A percentile compares a stretch with the other conserved stretches of the same genome.
Conservation (phyloP, 2,329 filamentous ascomycete genomes). For the Colletotrichum sp. region DNA sequence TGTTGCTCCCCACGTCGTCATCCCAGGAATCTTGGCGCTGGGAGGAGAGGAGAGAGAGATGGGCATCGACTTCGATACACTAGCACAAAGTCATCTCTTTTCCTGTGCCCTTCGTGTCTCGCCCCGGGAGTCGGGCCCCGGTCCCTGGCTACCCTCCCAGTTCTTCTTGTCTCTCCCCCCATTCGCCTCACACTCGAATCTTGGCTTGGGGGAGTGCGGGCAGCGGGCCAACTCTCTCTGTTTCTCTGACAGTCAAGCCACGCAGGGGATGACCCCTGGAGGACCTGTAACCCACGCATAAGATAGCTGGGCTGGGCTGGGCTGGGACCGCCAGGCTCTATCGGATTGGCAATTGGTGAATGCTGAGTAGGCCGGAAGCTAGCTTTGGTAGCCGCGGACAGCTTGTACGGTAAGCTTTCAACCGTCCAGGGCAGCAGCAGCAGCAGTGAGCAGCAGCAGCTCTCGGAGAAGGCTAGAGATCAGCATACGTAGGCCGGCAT, state of each 20-base stretch:
- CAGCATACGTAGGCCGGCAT: slow-evolving; percentile 3
- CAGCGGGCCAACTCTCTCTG: not conserved
- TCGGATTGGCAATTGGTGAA: not conserved
- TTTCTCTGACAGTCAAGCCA: slow-evolving; percentile 10
- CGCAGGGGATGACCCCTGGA: slow-evolving; percentile 5
- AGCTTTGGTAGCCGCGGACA: not conserved
- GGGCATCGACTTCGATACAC: not conserved
- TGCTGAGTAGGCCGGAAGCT: not conserved
- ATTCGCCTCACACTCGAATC: not conserved
- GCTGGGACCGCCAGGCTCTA: not conserved
- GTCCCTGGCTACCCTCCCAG: not conserved
- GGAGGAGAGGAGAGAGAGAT: not conserved
- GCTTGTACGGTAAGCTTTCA: not conserved
- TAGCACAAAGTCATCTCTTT: slow-evolving; percentile 13
- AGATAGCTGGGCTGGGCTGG: not conserved
- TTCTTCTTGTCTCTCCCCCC: not conserved
- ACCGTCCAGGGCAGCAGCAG: not conserved
- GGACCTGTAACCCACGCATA: slow-evolving; percentile 5
- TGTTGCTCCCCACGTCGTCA: not conserved
- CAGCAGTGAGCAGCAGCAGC: not conserved
- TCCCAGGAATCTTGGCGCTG: slow-evolving; percentile 11
- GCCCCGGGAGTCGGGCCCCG: slow-evolving; percentile 1
- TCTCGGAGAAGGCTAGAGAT: not conserved
- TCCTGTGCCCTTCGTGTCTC: not conserved
- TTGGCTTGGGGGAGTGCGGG: slow-evolving; percentile 16